These are phyloP conservation scores for Talaromyces atroroseus DNA, from an alignment of 2,329 filamentous ascomycete genomes.

Conservation along the genomic window DNA sequence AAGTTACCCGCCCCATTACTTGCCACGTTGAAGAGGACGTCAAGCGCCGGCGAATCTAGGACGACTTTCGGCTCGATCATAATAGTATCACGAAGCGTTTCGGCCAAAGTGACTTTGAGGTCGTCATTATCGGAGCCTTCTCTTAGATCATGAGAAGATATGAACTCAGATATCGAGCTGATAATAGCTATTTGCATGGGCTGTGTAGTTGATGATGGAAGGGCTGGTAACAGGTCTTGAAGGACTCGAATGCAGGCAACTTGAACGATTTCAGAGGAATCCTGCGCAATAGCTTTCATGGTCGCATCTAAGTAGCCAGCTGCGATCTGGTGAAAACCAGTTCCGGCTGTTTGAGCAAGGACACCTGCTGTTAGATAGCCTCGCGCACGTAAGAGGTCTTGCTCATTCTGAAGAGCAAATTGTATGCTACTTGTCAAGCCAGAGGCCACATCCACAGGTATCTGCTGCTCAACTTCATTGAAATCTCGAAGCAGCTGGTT, in stretches of 20 bases:
- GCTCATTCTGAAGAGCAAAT: conserved; percentile 63
- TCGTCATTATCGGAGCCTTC: conserved; percentile 88
- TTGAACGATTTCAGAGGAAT: conserved; percentile 81
- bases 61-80: conserved; percentile 70
- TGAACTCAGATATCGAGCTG: conserved; percentile 61
- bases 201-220: conserved; percentile 47
- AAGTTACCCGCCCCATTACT: conserved; percentile 86
- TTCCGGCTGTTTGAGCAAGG: conserved; percentile 63
- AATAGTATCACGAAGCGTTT: conserved; percentile 78
- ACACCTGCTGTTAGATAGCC: conserved; percentile 82
- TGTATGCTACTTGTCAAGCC: conserved; percentile 77
- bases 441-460: conserved; percentile 63
- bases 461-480: conserved; percentile 65
- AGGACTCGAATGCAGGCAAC: conserved; percentile 85
- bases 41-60: conserved; percentile 64
- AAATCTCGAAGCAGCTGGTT: conserved; percentile 82
- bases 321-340: conserved; percentile 43
- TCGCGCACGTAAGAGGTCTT: conserved; percentile 75
- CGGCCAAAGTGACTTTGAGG: conserved; percentile 80
- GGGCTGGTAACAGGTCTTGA: conserved; percentile 59
- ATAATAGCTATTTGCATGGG: conserved; percentile 59
- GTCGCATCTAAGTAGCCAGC: conserved; percentile 49
- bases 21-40: conserved; percentile 81
- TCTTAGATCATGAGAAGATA: conserved; percentile 71
- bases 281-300: conserved; percentile 67